Evolutionary conservation across 2,329 filamentous ascomycete genomes (phyloP), one percentile per base, ranked within the genome.

Genomic region (Simplicillium sp.): DNA sequence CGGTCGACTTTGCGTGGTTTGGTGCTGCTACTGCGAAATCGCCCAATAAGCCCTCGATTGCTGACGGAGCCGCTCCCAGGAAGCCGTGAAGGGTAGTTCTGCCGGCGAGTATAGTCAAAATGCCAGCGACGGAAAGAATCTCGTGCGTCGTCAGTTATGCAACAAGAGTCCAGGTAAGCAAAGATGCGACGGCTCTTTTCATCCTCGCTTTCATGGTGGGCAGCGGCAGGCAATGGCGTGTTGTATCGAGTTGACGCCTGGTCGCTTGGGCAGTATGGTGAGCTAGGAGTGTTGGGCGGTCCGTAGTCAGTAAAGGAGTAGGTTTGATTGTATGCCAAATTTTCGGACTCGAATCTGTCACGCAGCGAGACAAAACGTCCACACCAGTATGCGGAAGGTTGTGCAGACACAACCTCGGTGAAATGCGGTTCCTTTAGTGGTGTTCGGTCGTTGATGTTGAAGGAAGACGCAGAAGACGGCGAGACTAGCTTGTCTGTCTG

Each of bases 331-430:
- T 9, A 6, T 9, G 20, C 20, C 12, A 33, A 11, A 13, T 5
- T 15, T 29, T 63, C 59, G 3, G 53, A 32, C 3, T 52, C 44
- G 13, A 56, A 55, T 14, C 65, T 67, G 56, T 82, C 77, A 38
- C 72, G 65, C 1, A 81, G 56, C 2, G 73, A 60, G 38, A 68
- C 60, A 52, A 82, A 80, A 32, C 80, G 73, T 14, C 80, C 80
- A 11, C 68, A 63, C 80, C 80, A 84, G 55, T 80, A 82, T 3
- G 64, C 56, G 2, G 68, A 65, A 6, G 66, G 58, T 49, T 73
- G 67, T 2, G 70, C 64, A 0, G 53, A 58, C 38, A 54, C 53
- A 12, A 77, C 55, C 3, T 57, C 53, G 1, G 49, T 49, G 2
- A 51, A 54, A 9, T 60, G 20, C 46, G 25, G 47, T 40, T 29